Evolutionary conservation across 306 rosid genomes (phyloP), one percentile per base, ranked within the genome.

Genomic region (Delonix regia): DNA sequence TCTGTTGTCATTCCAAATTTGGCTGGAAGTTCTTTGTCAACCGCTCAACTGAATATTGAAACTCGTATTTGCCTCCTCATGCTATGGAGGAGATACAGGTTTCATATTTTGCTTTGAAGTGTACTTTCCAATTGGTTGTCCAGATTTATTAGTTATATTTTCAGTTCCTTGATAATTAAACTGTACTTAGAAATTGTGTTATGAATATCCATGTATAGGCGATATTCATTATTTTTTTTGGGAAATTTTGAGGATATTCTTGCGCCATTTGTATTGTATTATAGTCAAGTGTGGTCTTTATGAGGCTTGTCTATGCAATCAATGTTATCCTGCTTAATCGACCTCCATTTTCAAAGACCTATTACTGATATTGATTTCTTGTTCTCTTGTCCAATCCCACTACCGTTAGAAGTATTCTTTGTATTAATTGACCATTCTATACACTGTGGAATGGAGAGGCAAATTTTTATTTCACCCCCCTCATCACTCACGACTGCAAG

Each of bases 121-220:
- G 70, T 78, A 70, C 65, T 68, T 77, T 73, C 62, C 66, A 84
- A 80, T 77, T 65, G 66, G 51, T 59, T 76, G 76, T 87, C 62
- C 77, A 69, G 75, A 39, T 78, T 41, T 47, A 4, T 52, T 69
- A 68, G 80, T 76, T 59, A 39, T 49, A 61, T 75, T 82, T 53
- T 69, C 59, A 13, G n/a, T 80, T 70, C 44, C 80, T 22, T 73
- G 51, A 69, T 70, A 76, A 71, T 57, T 83, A 76, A 77, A 62
- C 77, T 67, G 30, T 77, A 41, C 57, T 78, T 66, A n/a, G 66
- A 62, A 41, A 76, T 67, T 79, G 81, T 73, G 55, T 76, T 24
- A 45, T 68, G 38, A 59, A 80, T 74, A 82, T 79, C 79, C 85
- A 81, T 79, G 86, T 80, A 79, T 55, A 84, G 83, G 33, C 71